Conservation (phyloP, 495 filamentous ascomycete species). For the Glarea lozoyensis region DNA sequence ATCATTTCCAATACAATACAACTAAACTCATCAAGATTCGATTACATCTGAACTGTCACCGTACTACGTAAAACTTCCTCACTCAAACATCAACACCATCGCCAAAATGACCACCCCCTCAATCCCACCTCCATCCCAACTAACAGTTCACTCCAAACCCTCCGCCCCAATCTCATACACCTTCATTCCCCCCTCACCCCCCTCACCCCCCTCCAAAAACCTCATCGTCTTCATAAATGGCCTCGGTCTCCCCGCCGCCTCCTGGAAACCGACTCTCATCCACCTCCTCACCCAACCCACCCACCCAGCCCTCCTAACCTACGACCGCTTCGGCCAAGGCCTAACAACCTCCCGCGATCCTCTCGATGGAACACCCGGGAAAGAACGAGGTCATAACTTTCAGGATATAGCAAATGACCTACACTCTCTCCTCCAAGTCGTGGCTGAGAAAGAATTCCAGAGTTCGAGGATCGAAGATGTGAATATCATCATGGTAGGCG, state of each 20-base stretch:
- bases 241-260: constrained; percentile 39
- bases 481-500: constrained; percentile 35
- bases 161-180: constrained; percentile 23
- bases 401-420: constrained; percentile 39
- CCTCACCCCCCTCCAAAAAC: constrained; percentile 9
- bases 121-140: constrained; percentile 14
- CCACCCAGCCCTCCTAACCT: constrained; percentile 43
- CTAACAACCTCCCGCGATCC: constrained; percentile 46
- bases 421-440: constrained; percentile 36
- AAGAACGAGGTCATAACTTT: constrained; percentile 45
- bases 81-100: neutral
- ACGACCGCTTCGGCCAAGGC: constrained; percentile 59
- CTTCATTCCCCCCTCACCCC: constrained; percentile 15
- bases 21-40: too few relatives aligned
- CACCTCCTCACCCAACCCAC: constrained; percentile 22
- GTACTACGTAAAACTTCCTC: too few relatives aligned
- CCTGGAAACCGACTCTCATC: constrained; percentile 39
- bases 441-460: constrained; percentile 18
- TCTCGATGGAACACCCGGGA: constrained; percentile 28
- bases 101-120: neutral
- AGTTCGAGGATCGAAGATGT: constrained; percentile 1
- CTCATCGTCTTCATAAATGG: constrained; percentile 58
- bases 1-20: too few relatives aligned
- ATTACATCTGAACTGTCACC: too few relatives aligned
- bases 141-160: constrained; percentile 19